Conservation (phyloP, 805 yeast species). For the Candida sonorensis region DNA sequence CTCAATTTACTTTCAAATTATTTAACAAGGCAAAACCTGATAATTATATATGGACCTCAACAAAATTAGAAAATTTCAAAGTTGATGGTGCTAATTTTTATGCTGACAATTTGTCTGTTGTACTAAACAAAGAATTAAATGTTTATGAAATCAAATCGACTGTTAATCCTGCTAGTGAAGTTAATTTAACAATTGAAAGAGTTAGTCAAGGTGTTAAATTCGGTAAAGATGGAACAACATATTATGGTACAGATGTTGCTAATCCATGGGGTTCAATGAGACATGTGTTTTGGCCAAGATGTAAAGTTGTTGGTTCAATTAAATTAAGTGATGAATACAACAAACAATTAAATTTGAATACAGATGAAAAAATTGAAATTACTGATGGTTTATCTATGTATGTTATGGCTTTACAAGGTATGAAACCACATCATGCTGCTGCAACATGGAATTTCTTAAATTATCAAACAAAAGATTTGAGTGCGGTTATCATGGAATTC, state of each 20-base stretch:
- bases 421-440: conserved; percentile 99
- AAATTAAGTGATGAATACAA: conserved; percentile 27
- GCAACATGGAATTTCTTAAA: conserved; percentile 92
- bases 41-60: conserved; percentile 79
- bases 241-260: conserved; percentile 74
- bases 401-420: conserved; percentile 95
- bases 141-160: conserved; percentile 50
- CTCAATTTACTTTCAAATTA: conserved; percentile 89
- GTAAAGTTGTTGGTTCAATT: conserved; percentile 60
- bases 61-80: conserved; percentile 73
- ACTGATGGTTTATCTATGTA: conserved; percentile 58
- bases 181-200: conserved; percentile 59
- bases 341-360: conserved; percentile 3
- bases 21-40: conserved; percentile 48
- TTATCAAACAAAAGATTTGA: conserved; percentile 68
- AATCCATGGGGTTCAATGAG: conserved; percentile 98
- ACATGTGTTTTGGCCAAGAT: conserved; percentile 95
- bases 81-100: conserved; percentile 65
- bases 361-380: conserved; percentile 19
- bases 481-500: conserved; percentile 90
- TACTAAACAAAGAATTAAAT: conserved; percentile 42
- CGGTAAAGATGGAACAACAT: conserved; percentile 80
- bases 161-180: conserved; percentile 62
- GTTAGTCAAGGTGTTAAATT: conserved; percentile 78
- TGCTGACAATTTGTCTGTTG: conserved; percentile 68